These are phyloP conservation scores for Candida odintsovae DNA, from an alignment of 805 yeast genomes.

Conservation along the genomic window DNA sequence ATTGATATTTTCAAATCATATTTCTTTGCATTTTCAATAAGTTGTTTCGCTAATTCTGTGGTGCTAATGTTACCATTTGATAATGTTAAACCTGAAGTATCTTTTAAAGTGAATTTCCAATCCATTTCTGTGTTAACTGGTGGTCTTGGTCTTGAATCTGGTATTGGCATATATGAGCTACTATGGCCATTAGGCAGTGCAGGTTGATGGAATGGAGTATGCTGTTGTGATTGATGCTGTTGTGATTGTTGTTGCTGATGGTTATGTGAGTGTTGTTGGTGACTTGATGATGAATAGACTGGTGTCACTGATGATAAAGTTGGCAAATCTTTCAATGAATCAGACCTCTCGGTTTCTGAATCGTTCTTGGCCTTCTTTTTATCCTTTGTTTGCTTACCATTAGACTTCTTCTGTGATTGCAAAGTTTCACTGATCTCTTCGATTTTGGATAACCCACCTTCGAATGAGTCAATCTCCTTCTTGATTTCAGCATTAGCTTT, in stretches of 20 bases:
- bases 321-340: neutral
- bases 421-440: constrained; percentile 21
- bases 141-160: constrained; percentile 20
- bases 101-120: constrained; percentile 55
- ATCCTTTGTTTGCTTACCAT: neutral
- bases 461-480: constrained; percentile 52
- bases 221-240: neutral
- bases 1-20: constrained; percentile 58
- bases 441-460: constrained; percentile 28
- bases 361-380: neutral
- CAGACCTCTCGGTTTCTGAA: neutral
- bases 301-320: neutral
- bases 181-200: constrained; percentile 2
- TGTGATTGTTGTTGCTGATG: neutral
- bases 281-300: neutral
- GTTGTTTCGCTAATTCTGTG: constrained; percentile 48
- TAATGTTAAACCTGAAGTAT: constrained; percentile 39
- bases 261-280: neutral
- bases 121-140: constrained; percentile 35
- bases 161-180: constrained; percentile 1
- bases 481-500: constrained; percentile 51
- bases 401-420: constrained; percentile 10
- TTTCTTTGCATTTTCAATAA: constrained; percentile 55
- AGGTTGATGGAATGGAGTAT: neutral
- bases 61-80: constrained; percentile 46